A percentile compares a stretch with the other conserved stretches of the same genome.
Conservation (phyloP, 352 stramenopile genomes). For the Aphanomyces astaci region DNA sequence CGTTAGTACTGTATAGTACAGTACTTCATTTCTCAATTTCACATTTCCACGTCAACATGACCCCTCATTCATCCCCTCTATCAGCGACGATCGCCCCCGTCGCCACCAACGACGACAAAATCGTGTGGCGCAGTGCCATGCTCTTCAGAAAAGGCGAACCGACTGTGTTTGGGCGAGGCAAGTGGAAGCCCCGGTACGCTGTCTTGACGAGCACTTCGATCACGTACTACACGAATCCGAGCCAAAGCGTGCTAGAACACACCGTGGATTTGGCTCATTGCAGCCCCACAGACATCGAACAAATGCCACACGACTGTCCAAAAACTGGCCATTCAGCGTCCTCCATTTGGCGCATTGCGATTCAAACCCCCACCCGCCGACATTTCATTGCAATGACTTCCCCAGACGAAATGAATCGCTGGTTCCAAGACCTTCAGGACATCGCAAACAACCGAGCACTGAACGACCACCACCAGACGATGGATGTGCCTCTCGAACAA, state of each 20-base stretch:
- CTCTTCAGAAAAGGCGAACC: conserved; percentile 48
- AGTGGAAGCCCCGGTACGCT: conserved; percentile 52
- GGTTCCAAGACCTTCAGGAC: conserved; percentile 31
- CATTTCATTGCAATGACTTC: conserved; percentile 30
- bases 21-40: no score
- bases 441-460: background rate
- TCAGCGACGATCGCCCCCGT: no score
- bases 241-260: conserved; percentile 32
- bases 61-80: no score
- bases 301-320: conserved; percentile 38
- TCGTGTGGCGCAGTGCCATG: conserved; percentile 27
- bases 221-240: conserved; percentile 33
- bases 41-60: no score
- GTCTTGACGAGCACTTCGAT: conserved; percentile 34
- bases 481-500: no score
- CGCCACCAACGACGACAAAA: background rate
- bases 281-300: conserved; percentile 32
- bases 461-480: background rate
- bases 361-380: conserved; percentile 32
- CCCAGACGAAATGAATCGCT: conserved; percentile 40
- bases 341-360: conserved; percentile 42
- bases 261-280: conserved; percentile 28
- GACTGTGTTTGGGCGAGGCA: conserved; percentile 34
- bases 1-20: no score
- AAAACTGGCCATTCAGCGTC: conserved; percentile 40